These are phyloP conservation scores for Hypoxylon cercidicola DNA, from an alignment of 495 filamentous ascomycete genomes.

Conservation along the genomic window DNA sequence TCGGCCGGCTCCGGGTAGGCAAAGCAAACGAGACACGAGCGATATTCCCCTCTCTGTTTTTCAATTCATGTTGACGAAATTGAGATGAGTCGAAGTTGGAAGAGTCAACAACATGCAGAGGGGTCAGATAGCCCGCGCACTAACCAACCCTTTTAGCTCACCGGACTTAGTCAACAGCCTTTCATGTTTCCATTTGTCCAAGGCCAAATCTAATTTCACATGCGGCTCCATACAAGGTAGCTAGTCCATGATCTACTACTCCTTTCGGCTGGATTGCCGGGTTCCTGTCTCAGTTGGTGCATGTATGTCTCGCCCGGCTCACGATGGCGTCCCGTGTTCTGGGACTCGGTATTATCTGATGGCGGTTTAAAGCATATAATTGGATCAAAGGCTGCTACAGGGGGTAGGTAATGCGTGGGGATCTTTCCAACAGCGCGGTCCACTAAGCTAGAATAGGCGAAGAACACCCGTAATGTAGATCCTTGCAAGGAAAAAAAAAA, in stretches of 20 bases:
- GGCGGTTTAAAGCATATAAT: not conserved
- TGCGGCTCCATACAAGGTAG: not conserved
- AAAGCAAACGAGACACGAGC: not conserved
- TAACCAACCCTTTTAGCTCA: not conserved
- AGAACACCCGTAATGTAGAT: slow-evolving; percentile 4
- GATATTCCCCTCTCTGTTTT: not conserved
- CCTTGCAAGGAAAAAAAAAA: slow-evolving; percentile 20
- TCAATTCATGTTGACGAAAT: not conserved
- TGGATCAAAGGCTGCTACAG: not conserved
- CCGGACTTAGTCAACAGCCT: not conserved
- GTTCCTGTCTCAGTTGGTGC: not conserved
- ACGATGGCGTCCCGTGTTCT: not conserved
- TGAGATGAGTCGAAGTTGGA: not conserved
- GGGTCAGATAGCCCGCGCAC: not conserved
- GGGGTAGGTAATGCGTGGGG: not conserved
- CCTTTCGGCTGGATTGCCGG: not conserved
- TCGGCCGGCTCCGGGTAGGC: not conserved
- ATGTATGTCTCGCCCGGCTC: not conserved
- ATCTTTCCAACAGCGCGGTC: slow-evolving; percentile 21
- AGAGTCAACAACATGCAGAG: no score
- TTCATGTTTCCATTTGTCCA: no score
- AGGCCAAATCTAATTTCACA: not conserved
- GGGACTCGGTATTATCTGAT: not conserved
- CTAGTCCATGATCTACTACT: not conserved
- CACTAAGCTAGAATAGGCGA: slow-evolving; percentile 14